phyloP scores from a whole-genome alignment of 768 basidiomycete genomes.

The Macrolepiota dolichaula region DNA sequence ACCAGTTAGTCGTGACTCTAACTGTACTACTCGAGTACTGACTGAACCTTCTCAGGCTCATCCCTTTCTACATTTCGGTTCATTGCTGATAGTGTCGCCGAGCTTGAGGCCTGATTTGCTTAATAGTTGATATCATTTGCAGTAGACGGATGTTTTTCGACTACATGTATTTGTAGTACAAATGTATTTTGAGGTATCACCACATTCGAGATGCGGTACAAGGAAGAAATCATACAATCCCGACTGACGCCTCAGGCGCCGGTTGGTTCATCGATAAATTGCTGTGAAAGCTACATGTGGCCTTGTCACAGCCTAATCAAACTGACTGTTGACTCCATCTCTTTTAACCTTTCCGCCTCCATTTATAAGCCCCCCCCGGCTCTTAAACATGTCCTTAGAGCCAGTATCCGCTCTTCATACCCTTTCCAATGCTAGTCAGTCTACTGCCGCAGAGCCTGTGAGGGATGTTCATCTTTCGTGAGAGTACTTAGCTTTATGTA shows the following conservation, averaged over 20 bases:
- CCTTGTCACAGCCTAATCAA: background rate
- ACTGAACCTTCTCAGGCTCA: conserved; percentile 28
- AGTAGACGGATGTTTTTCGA: background rate
- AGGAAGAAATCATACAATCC: background rate
- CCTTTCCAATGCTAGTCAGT: background rate
- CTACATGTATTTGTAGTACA: background rate
- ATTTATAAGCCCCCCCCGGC: background rate
- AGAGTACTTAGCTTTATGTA: background rate
- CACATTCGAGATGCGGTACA: background rate
- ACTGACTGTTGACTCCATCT: background rate
- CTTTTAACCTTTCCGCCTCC: background rate
- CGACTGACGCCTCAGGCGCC: background rate
- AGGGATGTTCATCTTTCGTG: background rate
- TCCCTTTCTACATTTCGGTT: conserved; percentile 45
- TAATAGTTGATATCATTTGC: background rate
- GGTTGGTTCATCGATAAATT: conserved; percentile 1
- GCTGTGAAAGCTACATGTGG: background rate
- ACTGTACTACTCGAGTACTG: conserved; percentile 3
- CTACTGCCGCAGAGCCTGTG: background rate
- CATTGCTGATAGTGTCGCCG: conserved; percentile 53
- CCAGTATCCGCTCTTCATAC: background rate
- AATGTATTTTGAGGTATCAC: background rate
- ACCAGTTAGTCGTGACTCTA: conserved; percentile 7
- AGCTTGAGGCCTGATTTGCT: conserved; percentile 32
- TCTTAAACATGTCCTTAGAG: background rate